A percentile compares a stretch with the other conserved stretches of the same genome.
These are phyloP conservation scores for Pyrenochaeta sp. DNA, from an alignment of 2,329 filamentous ascomycete species.

Conservation along the genomic window DNA sequence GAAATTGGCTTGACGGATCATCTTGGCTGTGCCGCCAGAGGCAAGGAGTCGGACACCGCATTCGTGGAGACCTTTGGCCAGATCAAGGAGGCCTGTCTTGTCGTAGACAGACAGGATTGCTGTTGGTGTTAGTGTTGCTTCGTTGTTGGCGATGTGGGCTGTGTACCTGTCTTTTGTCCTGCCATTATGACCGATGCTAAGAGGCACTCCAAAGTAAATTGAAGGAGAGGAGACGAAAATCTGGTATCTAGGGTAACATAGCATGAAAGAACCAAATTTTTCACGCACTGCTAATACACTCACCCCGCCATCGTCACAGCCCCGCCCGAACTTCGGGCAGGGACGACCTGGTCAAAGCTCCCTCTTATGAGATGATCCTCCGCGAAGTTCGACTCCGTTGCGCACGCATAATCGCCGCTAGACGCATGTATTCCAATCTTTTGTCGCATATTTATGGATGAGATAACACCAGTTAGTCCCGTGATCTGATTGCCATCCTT, in stretches of 20 bases:
- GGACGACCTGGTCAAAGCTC: slow-evolving; percentile 16
- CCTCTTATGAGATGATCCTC: not conserved
- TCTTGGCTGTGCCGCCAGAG: slow-evolving; percentile 91
- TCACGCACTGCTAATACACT: too few species aligned
- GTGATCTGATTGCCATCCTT: not conserved
- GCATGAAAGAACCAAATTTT: slow-evolving; percentile 21
- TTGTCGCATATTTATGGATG: not conserved
- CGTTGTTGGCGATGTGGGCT: not conserved
- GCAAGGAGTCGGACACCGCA: slow-evolving; percentile 71
- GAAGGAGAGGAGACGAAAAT: slow-evolving; percentile 16
- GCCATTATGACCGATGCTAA: slow-evolving; percentile 36
- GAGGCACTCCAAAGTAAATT: slow-evolving; percentile 19
- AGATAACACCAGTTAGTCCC: not conserved
- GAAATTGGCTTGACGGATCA: slow-evolving; percentile 97
- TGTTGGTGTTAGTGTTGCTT: slow-evolving; percentile 24
- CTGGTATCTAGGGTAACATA: slow-evolving; percentile 28
- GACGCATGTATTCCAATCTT: not conserved
- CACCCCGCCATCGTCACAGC: not conserved
- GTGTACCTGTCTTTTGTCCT: slow-evolving; percentile 48
- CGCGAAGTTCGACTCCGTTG: not conserved
- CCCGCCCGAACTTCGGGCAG: not conserved
- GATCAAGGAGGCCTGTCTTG: slow-evolving; percentile 75
- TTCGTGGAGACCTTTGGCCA: slow-evolving; percentile 50
- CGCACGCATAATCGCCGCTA: not conserved
- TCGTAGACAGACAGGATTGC: slow-evolving; percentile 98